Evolutionary conservation across 179 eudicot species (phyloP), one percentile per base, ranked within the genome.

Genomic region (Nepenthes alata): DNA sequence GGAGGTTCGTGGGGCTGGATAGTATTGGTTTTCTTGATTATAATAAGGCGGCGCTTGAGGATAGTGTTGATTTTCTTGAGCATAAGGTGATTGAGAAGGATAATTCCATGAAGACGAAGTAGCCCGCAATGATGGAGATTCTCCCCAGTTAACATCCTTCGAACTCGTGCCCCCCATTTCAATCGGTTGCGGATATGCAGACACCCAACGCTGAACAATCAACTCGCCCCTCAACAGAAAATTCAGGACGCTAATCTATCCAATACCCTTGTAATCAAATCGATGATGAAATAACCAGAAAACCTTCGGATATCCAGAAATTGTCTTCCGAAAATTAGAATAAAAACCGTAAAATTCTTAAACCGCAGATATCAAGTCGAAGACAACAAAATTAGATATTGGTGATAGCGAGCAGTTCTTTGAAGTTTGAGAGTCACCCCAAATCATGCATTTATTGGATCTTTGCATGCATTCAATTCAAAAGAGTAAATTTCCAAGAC

Each of bases 161-260:
- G 74, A 70, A 55, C 57, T 44, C 35, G 54, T 52, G 37, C 69
- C 60, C 58, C 74, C 74, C 74, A 70, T 70, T 35, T 60, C 25
- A 70, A 59, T 70, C 65, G 64, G 50, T 44, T 34, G 45, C 50
- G 57, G 5, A 7, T 64, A 25, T 38, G 37, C 54, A 64, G 12
- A 64, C 4, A 39, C 41, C 67, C 11, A 59, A 57, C 12, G 50
- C 53, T 15, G 7, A 16, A 45, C 54, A 61, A 61, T 61, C 25
- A 61, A 49, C 45, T 41, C 45, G 25, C 25, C 25, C 25, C 25
- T 25, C 25, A 25, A 25, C 25, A 25, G 25, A 25, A 25, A 25
- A 25, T 25, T 47, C 53, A 35, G 14, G 16, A 47, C 3, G 8
- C 45, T 4, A 41, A 4, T 41, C 8, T 7, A 41, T 4, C 45